phyloP scores from a whole-genome alignment of 805 yeast species.

The Pichia manshurica region DNA sequence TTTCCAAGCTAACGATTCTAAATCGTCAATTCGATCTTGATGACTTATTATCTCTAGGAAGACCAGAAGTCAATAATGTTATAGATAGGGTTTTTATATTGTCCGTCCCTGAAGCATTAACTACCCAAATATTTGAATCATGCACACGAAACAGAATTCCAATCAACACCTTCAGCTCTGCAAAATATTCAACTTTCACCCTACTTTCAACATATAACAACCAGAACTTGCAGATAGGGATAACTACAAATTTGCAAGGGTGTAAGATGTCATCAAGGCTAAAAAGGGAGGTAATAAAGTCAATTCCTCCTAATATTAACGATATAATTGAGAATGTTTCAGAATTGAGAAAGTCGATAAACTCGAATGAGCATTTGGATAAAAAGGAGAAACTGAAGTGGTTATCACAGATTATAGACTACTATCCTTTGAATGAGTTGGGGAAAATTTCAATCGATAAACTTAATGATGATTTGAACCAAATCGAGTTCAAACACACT shows the following conservation, averaged over 20 bases:
- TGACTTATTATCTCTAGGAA: conserved; percentile 54
- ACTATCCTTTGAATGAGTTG: conserved; percentile 69
- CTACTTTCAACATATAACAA: conserved; percentile 63
- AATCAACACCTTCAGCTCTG: conserved; percentile 69
- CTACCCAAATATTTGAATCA: conserved; percentile 37
- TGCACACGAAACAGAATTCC: conserved; percentile 72
- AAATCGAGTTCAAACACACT: neutral
- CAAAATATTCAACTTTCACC: conserved; percentile 69
- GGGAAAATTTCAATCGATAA: conserved; percentile 56
- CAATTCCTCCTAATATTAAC: conserved; percentile 66
- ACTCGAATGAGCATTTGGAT: conserved; percentile 38
- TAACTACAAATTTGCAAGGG: conserved; percentile 84
- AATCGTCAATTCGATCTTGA: conserved; percentile 31
- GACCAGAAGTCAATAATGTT: conserved; percentile 52
- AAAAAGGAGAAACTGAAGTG: conserved; percentile 62
- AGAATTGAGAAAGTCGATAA: conserved; percentile 39
- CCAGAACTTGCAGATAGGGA: conserved; percentile 70
- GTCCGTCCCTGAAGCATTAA: conserved; percentile 21
- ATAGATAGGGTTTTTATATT: conserved; percentile 77
- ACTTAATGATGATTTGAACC: conserved; percentile 33
- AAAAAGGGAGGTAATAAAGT: conserved; percentile 61
- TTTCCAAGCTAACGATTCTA: conserved; percentile 11
- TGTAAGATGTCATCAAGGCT: conserved; percentile 79
- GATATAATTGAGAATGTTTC: conserved; percentile 68
- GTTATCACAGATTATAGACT: conserved; percentile 86